phyloP scores from a whole-genome alignment of 2,329 filamentous ascomycete species.

The Pezicula radicicola region DNA sequence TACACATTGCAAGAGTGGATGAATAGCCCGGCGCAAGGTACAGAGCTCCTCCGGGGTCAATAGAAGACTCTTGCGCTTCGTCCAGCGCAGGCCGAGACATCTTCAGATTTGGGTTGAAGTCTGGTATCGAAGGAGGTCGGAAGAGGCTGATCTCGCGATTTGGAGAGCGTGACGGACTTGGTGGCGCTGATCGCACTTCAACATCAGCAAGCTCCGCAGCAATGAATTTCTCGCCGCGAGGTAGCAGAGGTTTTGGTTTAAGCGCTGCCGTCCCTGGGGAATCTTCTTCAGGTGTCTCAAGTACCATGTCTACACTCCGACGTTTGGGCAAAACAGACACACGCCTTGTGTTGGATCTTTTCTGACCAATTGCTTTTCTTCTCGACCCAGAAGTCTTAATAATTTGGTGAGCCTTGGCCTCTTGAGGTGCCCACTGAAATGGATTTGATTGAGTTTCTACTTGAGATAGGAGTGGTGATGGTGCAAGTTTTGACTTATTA shows the following conservation, averaged over 20 bases:
- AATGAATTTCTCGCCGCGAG: too few relatives aligned
- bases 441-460: conserved; percentile 12
- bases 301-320: conserved; percentile 18
- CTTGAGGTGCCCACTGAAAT: conserved; percentile 24
- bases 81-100: conserved; percentile 1
- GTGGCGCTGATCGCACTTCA: background rate
- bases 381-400: conserved; percentile 2
- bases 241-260: conserved; percentile 1
- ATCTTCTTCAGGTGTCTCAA: conserved; percentile 21
- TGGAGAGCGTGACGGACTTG: conserved; percentile 11
- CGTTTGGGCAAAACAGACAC: conserved; percentile 21
- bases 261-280: conserved; percentile 7
- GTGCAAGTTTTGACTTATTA: background rate
- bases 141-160: conserved; percentile 2
- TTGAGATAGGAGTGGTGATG: background rate
- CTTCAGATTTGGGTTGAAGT: conserved; percentile 17
- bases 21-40: conserved; percentile 5
- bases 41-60: background rate
- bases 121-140: conserved; percentile 17
- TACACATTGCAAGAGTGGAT: conserved; percentile 18
- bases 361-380: conserved; percentile 18
- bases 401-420: conserved; percentile 12
- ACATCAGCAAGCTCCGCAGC: too few relatives aligned
- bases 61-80: background rate
- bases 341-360: conserved; percentile 19